phyloP scores from a whole-genome alignment of 192 early-diverging fungal species.

The Umbelopsis isabellina region DNA sequence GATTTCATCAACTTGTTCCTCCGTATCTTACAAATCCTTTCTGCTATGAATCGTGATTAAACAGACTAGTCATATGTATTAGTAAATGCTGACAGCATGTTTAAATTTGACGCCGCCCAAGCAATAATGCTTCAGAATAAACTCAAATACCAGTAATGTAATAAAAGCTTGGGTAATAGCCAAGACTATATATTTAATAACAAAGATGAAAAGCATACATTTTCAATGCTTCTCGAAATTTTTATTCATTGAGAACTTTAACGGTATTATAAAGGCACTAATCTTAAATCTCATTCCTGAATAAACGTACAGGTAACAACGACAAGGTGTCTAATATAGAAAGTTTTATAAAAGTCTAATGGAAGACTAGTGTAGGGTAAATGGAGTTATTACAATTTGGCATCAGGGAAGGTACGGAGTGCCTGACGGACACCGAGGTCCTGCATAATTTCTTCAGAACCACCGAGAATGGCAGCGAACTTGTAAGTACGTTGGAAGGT shows the following conservation, averaged over 20 bases:
- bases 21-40: constrained; percentile 64
- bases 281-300: neutral
- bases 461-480: constrained; percentile 51
- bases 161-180: no score
- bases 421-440: constrained; percentile 49
- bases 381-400: neutral
- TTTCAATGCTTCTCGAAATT: no score
- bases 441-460: constrained; percentile 59
- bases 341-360: neutral
- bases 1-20: constrained; percentile 82
- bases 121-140: no score
- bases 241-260: neutral
- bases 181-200: no score
- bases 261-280: neutral
- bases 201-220: no score
- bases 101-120: no score
- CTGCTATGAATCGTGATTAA: constrained; percentile 35
- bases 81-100: no score
- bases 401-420: constrained; percentile 31
- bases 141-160: no score
- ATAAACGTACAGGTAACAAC: neutral
- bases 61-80: neutral
- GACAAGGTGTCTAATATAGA: neutral
- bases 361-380: neutral
- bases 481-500: constrained; percentile 69